Conservation (phyloP, 495 filamentous ascomycete genomes). For the Tuber microsphaerosporum region DNA sequence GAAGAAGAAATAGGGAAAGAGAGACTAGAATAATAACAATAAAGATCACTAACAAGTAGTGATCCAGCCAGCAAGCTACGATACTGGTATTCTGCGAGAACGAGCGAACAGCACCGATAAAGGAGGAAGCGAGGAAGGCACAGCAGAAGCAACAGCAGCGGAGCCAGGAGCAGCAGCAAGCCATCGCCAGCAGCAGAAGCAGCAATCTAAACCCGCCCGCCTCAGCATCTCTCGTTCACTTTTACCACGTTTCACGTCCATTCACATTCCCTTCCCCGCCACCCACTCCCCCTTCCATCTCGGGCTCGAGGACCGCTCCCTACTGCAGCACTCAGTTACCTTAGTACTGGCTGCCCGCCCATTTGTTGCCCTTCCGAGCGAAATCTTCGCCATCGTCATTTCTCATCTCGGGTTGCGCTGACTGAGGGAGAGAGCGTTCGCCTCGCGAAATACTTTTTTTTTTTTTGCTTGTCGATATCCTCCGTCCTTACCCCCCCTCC, state of each 20-base stretch:
- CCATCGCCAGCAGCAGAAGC: neutral
- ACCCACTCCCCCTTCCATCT: neutral
- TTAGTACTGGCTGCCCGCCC: neutral
- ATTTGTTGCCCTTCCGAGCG: neutral
- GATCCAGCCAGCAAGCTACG: neutral
- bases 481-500: neutral
- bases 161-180: neutral
- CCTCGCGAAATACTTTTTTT: neutral
- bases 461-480: neutral
- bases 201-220: neutral
- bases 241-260: neutral
- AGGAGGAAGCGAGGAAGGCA: neutral
- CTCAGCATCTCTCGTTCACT: neutral
- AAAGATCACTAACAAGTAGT: neutral
- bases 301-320: neutral
- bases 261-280: constrained; percentile 2
- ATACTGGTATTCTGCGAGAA: neutral
- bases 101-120: neutral
- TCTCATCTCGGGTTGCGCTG: neutral
- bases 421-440: neutral
- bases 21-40: neutral
- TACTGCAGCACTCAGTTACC: neutral
- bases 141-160: neutral
- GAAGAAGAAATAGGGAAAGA: neutral
- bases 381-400: neutral